Conservation (phyloP, 2,329 filamentous ascomycete species). For the Trichophyton schoenleinii region DNA sequence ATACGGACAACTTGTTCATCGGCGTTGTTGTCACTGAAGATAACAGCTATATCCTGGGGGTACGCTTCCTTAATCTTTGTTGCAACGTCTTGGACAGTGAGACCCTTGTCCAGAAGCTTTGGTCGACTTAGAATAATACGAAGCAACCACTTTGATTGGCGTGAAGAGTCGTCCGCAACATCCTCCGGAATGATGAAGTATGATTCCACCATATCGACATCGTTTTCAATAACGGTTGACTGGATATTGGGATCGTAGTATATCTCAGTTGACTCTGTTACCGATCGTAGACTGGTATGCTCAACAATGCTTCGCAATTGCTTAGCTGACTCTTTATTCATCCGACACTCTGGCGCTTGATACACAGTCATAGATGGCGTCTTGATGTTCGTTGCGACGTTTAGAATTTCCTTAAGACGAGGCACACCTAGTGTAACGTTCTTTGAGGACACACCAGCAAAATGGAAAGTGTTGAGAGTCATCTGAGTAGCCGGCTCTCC, state of each 20-base stretch:
- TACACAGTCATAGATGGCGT: conserved; percentile 95
- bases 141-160: conserved; percentile 86
- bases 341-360: conserved; percentile 48
- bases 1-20: conserved; percentile 91
- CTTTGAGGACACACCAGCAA: conserved; percentile 98
- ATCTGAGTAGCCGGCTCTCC: conserved; percentile 98
- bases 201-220: conserved; percentile 88
- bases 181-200: conserved; percentile 93
- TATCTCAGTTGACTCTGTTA: conserved; percentile 85
- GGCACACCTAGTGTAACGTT: conserved; percentile 98
- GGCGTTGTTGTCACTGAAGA: conserved; percentile 97
- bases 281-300: conserved; percentile 83
- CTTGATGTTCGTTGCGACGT: conserved; percentile 95
- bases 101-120: conserved; percentile 81
- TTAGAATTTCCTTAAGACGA: conserved; percentile 97
- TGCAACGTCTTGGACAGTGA: conserved; percentile 85
- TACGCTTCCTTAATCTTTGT: conserved; percentile 82
- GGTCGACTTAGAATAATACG: conserved; percentile 87
- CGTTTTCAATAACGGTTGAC: conserved; percentile 71
- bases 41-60: conserved; percentile 69
- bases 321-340: conserved; percentile 70
- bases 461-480: conserved; percentile 99
- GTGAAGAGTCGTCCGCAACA: conserved; percentile 47
- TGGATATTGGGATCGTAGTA: conserved; percentile 93
- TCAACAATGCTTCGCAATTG: conserved; percentile 77